Percentiles rank a stretch among this genome's conserved stretches.
Evolutionary conservation across 2,329 filamentous ascomycete genomes (phyloP).

Genomic region (Xylaria sp.): DNA sequence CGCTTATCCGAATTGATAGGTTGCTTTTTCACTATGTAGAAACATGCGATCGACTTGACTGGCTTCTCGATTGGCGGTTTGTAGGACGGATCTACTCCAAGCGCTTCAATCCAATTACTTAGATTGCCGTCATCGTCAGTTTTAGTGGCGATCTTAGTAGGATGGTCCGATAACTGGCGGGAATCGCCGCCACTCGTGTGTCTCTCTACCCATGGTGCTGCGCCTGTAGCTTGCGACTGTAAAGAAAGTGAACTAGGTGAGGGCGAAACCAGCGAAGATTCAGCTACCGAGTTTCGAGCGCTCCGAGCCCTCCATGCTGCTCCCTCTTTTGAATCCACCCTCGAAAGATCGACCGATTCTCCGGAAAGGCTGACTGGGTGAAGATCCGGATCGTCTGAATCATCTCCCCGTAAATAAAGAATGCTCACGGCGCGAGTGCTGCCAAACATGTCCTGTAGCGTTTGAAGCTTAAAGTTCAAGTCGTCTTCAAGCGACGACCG

Average conservation of each 20-base stretch:
- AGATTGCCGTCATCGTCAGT: slow-evolving; percentile 72
- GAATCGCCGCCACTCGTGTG: slow-evolving; percentile 63
- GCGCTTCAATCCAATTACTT: slow-evolving; percentile 87
- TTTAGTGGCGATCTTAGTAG: slow-evolving; percentile 62
- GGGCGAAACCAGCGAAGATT: slow-evolving; percentile 72
- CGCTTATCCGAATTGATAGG: slow-evolving; percentile 62
- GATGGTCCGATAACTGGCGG: slow-evolving; percentile 63
- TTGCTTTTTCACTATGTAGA: slow-evolving; percentile 77
- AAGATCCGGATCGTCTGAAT: slow-evolving; percentile 81
- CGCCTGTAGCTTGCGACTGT: slow-evolving; percentile 64
- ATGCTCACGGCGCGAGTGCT: slow-evolving; percentile 83
- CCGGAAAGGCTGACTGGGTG: slow-evolving; percentile 80
- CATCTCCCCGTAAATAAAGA: slow-evolving; percentile 80
- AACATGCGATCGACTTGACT: slow-evolving; percentile 83
- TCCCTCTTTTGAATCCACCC: slow-evolving; percentile 61
- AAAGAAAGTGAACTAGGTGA: slow-evolving; percentile 74
- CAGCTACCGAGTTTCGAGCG: slow-evolving; percentile 67
- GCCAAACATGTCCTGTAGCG: slow-evolving; percentile 87
- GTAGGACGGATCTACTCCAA: slow-evolving; percentile 90
- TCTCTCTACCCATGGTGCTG: slow-evolving; percentile 68
- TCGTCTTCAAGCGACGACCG: slow-evolving; percentile 76
- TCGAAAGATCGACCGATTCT: slow-evolving; percentile 71
- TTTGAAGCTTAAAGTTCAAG: slow-evolving; percentile 80
- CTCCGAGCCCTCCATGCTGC: slow-evolving; percentile 64
- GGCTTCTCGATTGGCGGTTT: slow-evolving; percentile 78